Base-by-base conservation (phyloP, 305 asterid genomes). In the Solanum aculeatissimum region DNA sequence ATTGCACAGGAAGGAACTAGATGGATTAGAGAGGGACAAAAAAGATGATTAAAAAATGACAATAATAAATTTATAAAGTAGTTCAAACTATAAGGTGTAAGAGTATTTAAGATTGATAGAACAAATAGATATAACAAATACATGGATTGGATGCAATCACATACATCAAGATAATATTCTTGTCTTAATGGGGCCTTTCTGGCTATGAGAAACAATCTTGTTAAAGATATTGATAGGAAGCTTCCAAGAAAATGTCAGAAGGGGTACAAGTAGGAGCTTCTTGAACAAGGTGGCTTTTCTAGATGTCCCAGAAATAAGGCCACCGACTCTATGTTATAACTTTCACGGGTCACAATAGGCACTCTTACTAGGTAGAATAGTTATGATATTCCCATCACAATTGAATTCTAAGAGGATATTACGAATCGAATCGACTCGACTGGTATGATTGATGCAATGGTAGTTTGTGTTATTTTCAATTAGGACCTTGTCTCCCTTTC, bases 171-270 rank as follows among this genome's bases (percentile, higher is more conserved):
- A 55, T 19, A 7, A 0, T 19, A 89, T 93, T 55, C 87, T 95
- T 81, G 97, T 98, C 40, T 88, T 95, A 55, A 92, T 92, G 98
- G 98, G 98, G 69, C 98, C 98, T 85, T 85, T 95, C 98, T 15
- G 97, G 98, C 13, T 93, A 97, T 82, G 97, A 98, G 10, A 95
- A 85, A 94, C 98, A 5, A 92, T 97, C 5, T 55, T 95, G 85
- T 87, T 95, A 63, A 94, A 91, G 90, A 90, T 95, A 32, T 69
- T 94, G 27, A 95, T 96, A 0, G 98, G 94, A 38, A 85, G 95
- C 84, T 84, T 94, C 89, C 87, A 84, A 0, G 97, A 92, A 55
- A 93, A 93, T 83, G 93, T 93, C 47, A 92, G 84, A 55, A 98
- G 98, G 86, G 45, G 77, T 42, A 38, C 18, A 35, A 68, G 27